phyloP scores from a whole-genome alignment of 495 filamentous ascomycete genomes.

The Chaetomium fimeti region DNA sequence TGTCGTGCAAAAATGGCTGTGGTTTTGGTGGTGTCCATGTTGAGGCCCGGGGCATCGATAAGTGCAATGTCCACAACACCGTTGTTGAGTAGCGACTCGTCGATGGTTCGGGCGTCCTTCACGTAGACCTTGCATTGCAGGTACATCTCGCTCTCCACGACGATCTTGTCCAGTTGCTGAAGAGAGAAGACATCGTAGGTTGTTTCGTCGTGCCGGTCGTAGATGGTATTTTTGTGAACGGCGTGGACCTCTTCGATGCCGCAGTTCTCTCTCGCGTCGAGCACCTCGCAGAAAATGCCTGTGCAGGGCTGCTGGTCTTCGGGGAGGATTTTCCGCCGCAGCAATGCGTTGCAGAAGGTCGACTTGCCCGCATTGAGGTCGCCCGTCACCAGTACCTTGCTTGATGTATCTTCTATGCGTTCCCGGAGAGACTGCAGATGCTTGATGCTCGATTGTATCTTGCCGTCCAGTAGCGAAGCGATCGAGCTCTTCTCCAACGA shows the following conservation, averaged over 20 bases:
- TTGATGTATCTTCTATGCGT: conserved; percentile 93
- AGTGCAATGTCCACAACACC: conserved; percentile 97
- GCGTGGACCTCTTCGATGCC: conserved; percentile 94
- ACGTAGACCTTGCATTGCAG: conserved; percentile 97
- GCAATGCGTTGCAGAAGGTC: conserved; percentile 93
- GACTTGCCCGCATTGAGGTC: conserved; percentile 98
- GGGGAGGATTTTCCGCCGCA: conserved; percentile 87
- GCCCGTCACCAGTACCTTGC: conserved; percentile 96
- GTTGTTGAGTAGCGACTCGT: conserved; percentile 93
- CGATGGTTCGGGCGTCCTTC: conserved; percentile 83
- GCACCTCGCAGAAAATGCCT: conserved; percentile 95
- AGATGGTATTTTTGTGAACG: conserved; percentile 72
- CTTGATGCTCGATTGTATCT: conserved; percentile 87
- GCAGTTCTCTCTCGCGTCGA: conserved; percentile 86
- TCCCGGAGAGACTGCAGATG: conserved; percentile 84
- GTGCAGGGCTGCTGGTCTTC: conserved; percentile 99
- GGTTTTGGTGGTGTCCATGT: conserved; percentile 92
- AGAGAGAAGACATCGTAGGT: conserved; percentile 86
- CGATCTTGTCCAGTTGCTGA: conserved; percentile 78
- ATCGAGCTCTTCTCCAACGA: conserved; percentile 92
- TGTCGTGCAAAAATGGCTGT: conserved; percentile 95
- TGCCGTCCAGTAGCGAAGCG: conserved; percentile 85
- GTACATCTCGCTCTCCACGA: conserved; percentile 80
- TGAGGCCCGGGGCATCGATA: conserved; percentile 94
- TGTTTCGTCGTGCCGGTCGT: conserved; percentile 86